Evolutionary conservation across 257 asterid species (phyloP).

Genomic region (Henckelia pumila): DNA sequence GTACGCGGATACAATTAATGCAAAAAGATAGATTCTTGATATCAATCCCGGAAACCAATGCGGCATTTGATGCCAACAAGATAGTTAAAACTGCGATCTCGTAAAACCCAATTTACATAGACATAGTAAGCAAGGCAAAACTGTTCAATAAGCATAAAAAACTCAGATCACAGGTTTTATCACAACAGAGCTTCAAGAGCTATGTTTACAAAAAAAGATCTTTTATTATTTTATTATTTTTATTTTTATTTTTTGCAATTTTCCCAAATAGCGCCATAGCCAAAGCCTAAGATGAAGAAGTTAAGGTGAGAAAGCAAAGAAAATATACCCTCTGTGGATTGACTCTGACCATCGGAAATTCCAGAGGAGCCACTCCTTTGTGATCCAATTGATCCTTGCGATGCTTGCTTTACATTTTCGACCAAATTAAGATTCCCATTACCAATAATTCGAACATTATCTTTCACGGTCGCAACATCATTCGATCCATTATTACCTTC

Average conservation of each 20-base stretch:
- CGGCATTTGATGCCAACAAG: not conserved
- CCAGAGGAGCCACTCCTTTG: constrained; percentile 45
- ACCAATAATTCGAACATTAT: constrained; percentile 13
- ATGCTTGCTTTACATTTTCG: constrained; percentile 23
- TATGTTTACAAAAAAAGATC: too few relatives aligned
- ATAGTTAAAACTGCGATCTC: not conserved
- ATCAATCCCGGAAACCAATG: not conserved
- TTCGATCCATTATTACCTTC: constrained; percentile 17
- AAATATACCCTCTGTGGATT: constrained; percentile 35
- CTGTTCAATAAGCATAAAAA: not conserved
- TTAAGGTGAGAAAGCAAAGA: not conserved
- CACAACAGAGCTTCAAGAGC: not conserved
- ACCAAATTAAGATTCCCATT: not conserved
- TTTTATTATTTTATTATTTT: too few relatives aligned
- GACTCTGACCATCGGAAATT: constrained; percentile 34
- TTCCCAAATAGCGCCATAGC: too few relatives aligned
- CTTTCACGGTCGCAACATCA: constrained; percentile 15
- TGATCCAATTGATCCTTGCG: constrained; percentile 37
- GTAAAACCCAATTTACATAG: not conserved
- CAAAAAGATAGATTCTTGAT: not conserved
- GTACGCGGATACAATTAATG: not conserved
- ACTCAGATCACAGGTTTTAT: not conserved
- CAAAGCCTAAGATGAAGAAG: not conserved
- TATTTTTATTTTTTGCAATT: too few relatives aligned
- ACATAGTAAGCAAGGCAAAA: not conserved